phyloP scores from a whole-genome alignment of 371 early-diverging fungal genomes.

The Amoeboaphelidium occidentale region DNA sequence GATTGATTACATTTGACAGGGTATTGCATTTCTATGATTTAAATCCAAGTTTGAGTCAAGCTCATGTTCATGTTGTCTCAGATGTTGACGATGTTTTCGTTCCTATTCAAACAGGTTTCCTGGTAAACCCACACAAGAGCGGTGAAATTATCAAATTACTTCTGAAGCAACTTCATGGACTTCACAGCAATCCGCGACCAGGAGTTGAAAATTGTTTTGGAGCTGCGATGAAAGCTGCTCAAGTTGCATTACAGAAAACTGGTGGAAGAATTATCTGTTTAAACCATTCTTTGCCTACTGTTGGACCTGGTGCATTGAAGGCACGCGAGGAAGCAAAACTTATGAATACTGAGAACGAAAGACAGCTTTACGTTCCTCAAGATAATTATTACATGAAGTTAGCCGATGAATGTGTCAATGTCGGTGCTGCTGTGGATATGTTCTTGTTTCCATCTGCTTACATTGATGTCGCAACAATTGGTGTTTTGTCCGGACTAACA shows the following conservation, averaged over 20 bases:
- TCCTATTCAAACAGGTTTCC: slow-evolving; percentile 57
- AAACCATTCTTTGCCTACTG: slow-evolving; percentile 53
- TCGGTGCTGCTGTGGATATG: slow-evolving; percentile 59
- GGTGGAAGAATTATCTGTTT: slow-evolving; percentile 71
- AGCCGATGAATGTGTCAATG: slow-evolving; percentile 42
- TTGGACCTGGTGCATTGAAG: slow-evolving; percentile 62
- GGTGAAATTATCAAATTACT: neutral
- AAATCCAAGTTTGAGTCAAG: slow-evolving; percentile 42
- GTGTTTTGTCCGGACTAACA: slow-evolving; percentile 44
- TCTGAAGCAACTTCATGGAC: neutral
- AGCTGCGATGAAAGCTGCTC: slow-evolving; percentile 49
- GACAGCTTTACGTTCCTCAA: slow-evolving; percentile 51
- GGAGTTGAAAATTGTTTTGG: slow-evolving; percentile 26
- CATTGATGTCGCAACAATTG: slow-evolving; percentile 62
- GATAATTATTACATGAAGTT: slow-evolving; percentile 56
- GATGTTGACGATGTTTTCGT: slow-evolving; percentile 79
- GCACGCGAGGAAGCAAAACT: slow-evolving; percentile 63
- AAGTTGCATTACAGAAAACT: slow-evolving; percentile 36
- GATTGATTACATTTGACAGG: slow-evolving; percentile 69
- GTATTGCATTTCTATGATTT: slow-evolving; percentile 87
- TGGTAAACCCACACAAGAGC: slow-evolving; percentile 42
- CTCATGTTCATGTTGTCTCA: slow-evolving; percentile 83
- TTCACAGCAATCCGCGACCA: neutral
- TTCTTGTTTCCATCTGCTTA: slow-evolving; percentile 66
- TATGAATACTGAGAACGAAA: slow-evolving; percentile 72